Evolutionary conservation across 495 filamentous ascomycete species (phyloP).

Genomic region (Annulohypoxylon moriforme): DNA sequence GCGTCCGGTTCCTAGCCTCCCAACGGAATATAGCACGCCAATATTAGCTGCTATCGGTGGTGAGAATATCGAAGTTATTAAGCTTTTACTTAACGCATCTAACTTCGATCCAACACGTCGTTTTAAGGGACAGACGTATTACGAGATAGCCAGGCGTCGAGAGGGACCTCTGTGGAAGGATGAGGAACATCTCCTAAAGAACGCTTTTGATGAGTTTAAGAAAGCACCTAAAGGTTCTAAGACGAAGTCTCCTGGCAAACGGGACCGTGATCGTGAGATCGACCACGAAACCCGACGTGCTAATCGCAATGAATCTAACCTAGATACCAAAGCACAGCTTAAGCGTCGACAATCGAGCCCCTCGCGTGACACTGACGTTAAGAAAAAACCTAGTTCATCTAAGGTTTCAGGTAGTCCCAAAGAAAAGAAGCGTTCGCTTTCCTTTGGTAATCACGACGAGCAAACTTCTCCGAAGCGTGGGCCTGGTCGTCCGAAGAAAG

Average conservation of each 20-base stretch:
- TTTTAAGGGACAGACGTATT: constrained; percentile 78
- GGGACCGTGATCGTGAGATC: constrained; percentile 66
- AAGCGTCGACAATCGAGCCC: constrained; percentile 64
- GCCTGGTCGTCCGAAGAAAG: constrained; percentile 61
- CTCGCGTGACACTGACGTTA: constrained; percentile 53
- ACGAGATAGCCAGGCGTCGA: constrained; percentile 82
- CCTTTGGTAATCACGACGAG: constrained; percentile 54
- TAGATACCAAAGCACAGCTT: constrained; percentile 52
- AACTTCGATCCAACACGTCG: constrained; percentile 82
- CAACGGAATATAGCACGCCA: constrained; percentile 78
- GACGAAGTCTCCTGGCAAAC: constrained; percentile 62
- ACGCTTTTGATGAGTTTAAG: constrained; percentile 76
- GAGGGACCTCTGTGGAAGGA: constrained; percentile 90
- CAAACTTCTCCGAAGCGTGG: constrained; percentile 60
- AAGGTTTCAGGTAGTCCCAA: constrained; percentile 56
- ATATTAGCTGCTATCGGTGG: constrained; percentile 95
- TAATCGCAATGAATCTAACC: constrained; percentile 60
- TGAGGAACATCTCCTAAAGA: constrained; percentile 83
- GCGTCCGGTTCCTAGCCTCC: constrained; percentile 62
- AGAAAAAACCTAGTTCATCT: constrained; percentile 49
- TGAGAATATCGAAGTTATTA: constrained; percentile 84
- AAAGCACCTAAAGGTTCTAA: constrained; percentile 59
- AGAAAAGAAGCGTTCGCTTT: constrained; percentile 55
- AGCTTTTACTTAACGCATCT: constrained; percentile 79
- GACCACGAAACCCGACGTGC: constrained; percentile 64